Evolutionary conservation across 306 rosid genomes (phyloP).

Genomic region (Trifolium repens): DNA sequence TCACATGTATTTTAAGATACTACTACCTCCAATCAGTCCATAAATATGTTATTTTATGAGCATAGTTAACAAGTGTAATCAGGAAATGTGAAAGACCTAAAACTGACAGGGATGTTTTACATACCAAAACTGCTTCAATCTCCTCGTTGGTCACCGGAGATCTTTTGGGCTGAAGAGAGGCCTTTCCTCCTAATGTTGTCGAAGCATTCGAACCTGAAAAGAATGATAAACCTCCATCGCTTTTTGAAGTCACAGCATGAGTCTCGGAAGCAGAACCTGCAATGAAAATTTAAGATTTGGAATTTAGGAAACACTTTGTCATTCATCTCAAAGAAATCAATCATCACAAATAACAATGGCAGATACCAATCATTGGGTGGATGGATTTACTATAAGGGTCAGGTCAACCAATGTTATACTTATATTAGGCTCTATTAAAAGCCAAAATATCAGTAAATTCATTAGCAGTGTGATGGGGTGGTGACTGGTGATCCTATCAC

Average conservation of each 20-base stretch:
- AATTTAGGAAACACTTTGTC: slow-evolving; percentile 1
- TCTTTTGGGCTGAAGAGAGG: slow-evolving; percentile 94
- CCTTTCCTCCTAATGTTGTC: slow-evolving; percentile 74
- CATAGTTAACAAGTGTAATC: slow-evolving; percentile 1
- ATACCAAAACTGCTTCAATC: slow-evolving; percentile 93
- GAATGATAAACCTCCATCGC: slow-evolving; percentile 48
- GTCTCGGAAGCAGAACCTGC: slow-evolving; percentile 66
- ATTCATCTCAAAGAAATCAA: slow-evolving; percentile 9
- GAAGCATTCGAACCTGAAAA: slow-evolving; percentile 60
- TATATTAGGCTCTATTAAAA: no score
- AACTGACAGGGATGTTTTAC: slow-evolving; percentile 35
- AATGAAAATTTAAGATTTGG: neutral
- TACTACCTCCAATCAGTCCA: neutral
- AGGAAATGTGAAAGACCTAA: slow-evolving; percentile 23
- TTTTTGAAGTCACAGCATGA: slow-evolving; percentile 49
- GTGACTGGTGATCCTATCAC: no score
- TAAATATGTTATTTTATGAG: neutral
- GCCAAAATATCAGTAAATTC: no score
- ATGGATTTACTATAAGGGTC: no score
- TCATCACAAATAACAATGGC: neutral
- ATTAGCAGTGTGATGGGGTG: no score
- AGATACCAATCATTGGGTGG: no score
- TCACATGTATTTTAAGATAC: neutral
- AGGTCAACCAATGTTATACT: no score
- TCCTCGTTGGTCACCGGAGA: slow-evolving; percentile 82